phyloP scores from a whole-genome alignment of 169 alveolate genomes.

The Cryptosporidium xiaoi region DNA sequence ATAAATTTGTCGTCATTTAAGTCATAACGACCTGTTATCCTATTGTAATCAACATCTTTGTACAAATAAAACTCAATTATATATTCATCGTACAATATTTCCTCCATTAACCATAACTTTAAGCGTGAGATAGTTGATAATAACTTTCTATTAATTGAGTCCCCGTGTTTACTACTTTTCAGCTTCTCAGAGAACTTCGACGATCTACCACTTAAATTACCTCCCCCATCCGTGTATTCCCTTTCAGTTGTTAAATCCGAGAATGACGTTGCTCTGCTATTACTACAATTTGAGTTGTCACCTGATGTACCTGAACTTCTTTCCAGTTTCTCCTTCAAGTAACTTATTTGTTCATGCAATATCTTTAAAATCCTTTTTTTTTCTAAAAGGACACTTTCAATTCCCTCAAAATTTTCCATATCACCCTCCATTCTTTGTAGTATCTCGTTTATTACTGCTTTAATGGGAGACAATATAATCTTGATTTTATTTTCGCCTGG shows the following conservation, averaged over 20 bases:
- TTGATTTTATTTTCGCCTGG: constrained; percentile 45
- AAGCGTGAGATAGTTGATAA: background rate
- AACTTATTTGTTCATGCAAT: constrained; percentile 42
- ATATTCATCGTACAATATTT: constrained; percentile 29
- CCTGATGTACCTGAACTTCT: background rate
- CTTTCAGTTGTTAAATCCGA: constrained; percentile 45
- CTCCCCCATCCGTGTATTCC: background rate
- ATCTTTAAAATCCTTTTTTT: constrained; percentile 9
- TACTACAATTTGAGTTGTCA: background rate
- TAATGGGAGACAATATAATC: constrained; percentile 40
- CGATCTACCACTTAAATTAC: constrained; percentile 22
- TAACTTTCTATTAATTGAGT: constrained; percentile 2
- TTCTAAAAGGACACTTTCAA: constrained; percentile 1
- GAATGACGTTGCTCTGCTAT: constrained; percentile 45
- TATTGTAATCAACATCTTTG: background rate
- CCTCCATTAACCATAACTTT: constrained; percentile 60
- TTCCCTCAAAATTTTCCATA: constrained; percentile 14
- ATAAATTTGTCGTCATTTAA: background rate
- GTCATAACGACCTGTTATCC: background rate
- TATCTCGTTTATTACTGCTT: constrained; percentile 20
- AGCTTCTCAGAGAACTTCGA: constrained; percentile 31
- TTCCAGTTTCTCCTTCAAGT: constrained; percentile 24
- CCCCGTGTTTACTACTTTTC: background rate
- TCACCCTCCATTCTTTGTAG: constrained; percentile 12
- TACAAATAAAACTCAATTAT: background rate